phyloP scores from a whole-genome alignment of 345 rosid genomes.

The Salix udensis region DNA sequence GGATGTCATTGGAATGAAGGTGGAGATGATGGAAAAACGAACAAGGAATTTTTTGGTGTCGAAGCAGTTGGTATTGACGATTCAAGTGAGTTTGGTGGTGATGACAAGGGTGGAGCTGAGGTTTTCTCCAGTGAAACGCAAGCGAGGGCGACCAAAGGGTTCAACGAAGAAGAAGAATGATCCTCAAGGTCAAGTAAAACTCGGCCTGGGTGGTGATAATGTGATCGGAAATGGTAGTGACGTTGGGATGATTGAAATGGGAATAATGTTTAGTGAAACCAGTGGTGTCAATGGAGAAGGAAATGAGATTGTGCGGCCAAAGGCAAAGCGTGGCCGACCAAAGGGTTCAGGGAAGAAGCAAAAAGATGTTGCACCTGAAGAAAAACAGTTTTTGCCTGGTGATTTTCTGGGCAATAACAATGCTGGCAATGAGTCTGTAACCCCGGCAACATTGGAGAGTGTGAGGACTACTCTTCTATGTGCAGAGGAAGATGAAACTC shows the following conservation, averaged over 20 bases:
- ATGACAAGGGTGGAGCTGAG: constrained; percentile 6
- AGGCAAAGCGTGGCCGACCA: neutral
- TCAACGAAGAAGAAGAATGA: constrained; percentile 8
- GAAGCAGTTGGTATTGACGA: neutral
- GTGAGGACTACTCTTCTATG: neutral
- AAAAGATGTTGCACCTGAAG: neutral
- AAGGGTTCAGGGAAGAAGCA: neutral
- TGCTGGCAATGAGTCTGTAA: neutral
- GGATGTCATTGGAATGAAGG: neutral
- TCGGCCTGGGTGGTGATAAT: neutral
- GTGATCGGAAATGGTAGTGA: neutral
- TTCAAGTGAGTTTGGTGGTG: neutral
- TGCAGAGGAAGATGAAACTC: neutral
- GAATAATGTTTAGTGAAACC: neutral
- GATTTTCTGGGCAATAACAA: neutral
- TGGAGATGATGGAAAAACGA: neutral
- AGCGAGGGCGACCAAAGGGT: constrained; percentile 18
- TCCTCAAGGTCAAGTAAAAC: constrained; percentile 1
- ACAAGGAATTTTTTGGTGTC: constrained; percentile 1
- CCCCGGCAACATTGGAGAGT: neutral
- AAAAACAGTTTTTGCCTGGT: constrained; percentile 1
- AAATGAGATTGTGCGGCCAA: neutral
- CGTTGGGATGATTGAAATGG: constrained; percentile 5
- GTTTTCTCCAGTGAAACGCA: neutral
- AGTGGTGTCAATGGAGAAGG: neutral